These are phyloP conservation scores for Botryotinia convoluta DNA, from an alignment of 2,329 filamentous ascomycete genomes.

Conservation along the genomic window DNA sequence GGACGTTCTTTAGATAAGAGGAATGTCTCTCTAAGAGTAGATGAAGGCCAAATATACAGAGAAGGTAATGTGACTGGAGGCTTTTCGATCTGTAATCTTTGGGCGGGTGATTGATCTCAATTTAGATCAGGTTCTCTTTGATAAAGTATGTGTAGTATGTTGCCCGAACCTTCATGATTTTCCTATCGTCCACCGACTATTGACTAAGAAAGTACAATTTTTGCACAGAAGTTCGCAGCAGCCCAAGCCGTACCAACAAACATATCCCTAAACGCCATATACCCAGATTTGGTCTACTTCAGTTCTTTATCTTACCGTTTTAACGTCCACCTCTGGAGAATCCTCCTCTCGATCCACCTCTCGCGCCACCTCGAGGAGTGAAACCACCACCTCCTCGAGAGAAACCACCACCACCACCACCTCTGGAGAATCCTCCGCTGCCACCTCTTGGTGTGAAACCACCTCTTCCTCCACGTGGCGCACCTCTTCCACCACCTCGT, in stretches of 20 bases:
- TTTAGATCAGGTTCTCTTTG: background rate
- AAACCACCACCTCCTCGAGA: conserved; percentile 38
- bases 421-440: conserved; percentile 41
- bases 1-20: background rate
- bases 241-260: conserved; percentile 18
- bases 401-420: conserved; percentile 37
- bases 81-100: background rate
- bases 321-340: conserved; percentile 35
- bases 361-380: conserved; percentile 32
- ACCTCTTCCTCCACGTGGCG: conserved; percentile 47
- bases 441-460: conserved; percentile 47
- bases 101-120: background rate
- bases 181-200: conserved; percentile 8
- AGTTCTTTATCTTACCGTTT: background rate
- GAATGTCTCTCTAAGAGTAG: background rate
- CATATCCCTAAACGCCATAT: conserved; percentile 21
- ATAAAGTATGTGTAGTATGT: conserved; percentile 10
- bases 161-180: conserved; percentile 9
- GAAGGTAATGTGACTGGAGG: background rate
- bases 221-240: conserved; percentile 21
- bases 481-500: conserved; percentile 47
- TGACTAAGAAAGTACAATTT: conserved; percentile 19
- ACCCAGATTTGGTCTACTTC: conserved; percentile 17
- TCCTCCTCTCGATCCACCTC: conserved; percentile 36
- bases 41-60: background rate